These are phyloP conservation scores for Pinus taeda DNA, from an alignment of 75 land plant genomes.

Conservation along the genomic window DNA sequence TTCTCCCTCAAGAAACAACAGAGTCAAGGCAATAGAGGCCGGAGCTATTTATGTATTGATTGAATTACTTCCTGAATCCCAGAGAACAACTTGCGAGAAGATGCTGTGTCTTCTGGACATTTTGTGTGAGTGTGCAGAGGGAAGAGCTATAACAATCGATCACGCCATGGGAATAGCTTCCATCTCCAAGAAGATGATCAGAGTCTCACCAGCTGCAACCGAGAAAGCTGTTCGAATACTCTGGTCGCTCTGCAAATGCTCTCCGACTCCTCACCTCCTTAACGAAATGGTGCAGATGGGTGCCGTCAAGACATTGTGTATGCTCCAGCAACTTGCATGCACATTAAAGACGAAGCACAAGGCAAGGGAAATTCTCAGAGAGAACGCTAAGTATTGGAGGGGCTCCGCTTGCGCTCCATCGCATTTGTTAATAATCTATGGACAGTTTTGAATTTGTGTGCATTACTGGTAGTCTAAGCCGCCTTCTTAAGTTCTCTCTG, in stretches of 20 bases:
- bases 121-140: conserved; percentile 23
- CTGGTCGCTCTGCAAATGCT: conserved; percentile 23
- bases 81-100: conserved; percentile 6
- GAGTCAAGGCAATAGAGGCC: conserved; percentile 23
- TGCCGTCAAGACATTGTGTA: conserved; percentile 40
- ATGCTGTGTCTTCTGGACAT: conserved; percentile 20
- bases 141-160: conserved; percentile 22
- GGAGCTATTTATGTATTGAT: conserved; percentile 25
- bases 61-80: conserved; percentile 22
- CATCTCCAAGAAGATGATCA: conserved; percentile 16
- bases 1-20: background rate
- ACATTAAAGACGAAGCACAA: conserved; percentile 17
- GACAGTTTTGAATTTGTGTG: conserved; percentile 18
- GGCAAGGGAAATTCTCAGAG: conserved; percentile 31
- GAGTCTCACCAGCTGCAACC: conserved; percentile 7
- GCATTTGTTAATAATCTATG: conserved; percentile 16
- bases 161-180: conserved; percentile 27
- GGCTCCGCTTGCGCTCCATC: conserved; percentile 34
- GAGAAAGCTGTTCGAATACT: conserved; percentile 15
- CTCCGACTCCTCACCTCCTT: conserved; percentile 22
- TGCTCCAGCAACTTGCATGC: conserved; percentile 38
- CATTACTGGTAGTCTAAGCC: conserved; percentile 41
- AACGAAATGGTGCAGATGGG: conserved; percentile 48
- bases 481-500: background rate
- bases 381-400: conserved; percentile 39